phyloP scores from a whole-genome alignment of 176 grass and related monocot genomes.

The Dactylis glomerata region DNA sequence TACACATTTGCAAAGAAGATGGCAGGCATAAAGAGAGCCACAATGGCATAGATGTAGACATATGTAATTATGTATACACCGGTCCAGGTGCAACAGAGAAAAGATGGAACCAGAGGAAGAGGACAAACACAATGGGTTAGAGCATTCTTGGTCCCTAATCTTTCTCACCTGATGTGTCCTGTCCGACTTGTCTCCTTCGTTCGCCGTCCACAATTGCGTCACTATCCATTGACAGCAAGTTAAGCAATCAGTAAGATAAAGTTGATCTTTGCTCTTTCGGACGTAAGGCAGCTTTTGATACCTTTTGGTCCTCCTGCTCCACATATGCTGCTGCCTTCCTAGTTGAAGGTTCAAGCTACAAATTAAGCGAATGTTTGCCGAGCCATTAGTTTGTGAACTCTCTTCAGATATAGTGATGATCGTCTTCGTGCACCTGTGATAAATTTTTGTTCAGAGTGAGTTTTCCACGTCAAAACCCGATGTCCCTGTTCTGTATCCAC shows the following conservation, averaged over 20 bases:
- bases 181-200: constrained; percentile 34
- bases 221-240: constrained; percentile 62
- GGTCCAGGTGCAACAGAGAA: constrained; percentile 2
- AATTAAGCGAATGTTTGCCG: neutral
- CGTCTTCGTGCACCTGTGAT: neutral
- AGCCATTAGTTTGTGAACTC: neutral
- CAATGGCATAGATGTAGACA: neutral
- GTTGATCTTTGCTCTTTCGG: constrained; percentile 4
- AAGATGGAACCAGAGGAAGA: constrained; percentile 13
- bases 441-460: no score
- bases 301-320: constrained; percentile 7
- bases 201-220: constrained; percentile 51
- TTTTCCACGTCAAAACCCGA: neutral
- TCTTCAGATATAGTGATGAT: neutral
- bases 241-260: constrained; percentile 38
- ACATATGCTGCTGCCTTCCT: constrained; percentile 10
- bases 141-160: constrained; percentile 38
- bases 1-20: neutral
- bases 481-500: neutral
- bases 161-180: constrained; percentile 32
- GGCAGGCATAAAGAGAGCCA: neutral
- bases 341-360: constrained; percentile 23
- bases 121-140: constrained; percentile 28
- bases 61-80: neutral
- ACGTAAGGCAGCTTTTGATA: constrained; percentile 1